Evolutionary conservation across 805 yeast species (phyloP), one percentile per base, ranked within the genome.

Genomic region (Wickerhamomyces xylosicus): DNA sequence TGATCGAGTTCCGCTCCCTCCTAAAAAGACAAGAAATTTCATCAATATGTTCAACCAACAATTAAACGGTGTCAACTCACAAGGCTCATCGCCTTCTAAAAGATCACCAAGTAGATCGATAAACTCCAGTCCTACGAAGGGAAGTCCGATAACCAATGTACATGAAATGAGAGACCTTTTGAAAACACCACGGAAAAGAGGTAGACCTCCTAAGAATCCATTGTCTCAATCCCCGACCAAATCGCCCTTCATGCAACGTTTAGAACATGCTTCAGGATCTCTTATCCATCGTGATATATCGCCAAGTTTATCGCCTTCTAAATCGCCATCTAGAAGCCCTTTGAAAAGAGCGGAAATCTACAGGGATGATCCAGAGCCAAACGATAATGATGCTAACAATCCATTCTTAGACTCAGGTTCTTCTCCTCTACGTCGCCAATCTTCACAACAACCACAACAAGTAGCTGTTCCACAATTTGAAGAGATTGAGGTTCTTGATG

Each of bases 1-100:
- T 29, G 68, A 66, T 35, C 68, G 66, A 44, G 69, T 82, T 2
- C 90, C 92, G 0, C 56, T 79, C 3, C 83, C 78, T 13, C 63
- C 64, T 1, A 55, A 58, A 37, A 52, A 62, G 13, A 59, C 72
- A 1, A 51, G 58, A 3, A 61, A 66, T 28, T 50, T 74, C 5
- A 33, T 50, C 1, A 19, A 31, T 10, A 31, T 37, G 18, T 46
- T 46, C 36, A 38, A 40, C 3, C 17, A 19, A 19, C 36, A 33
- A 20, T 36, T 41, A 16, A 14, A 45, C 48, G 31, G 34, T 14
- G 38, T 48, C 21, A 45, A 56, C 36, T 15, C 56, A 37, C 48
- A 50, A 35, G 41, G 15, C 10, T 16, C 20, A 15, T 34, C 34
- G 29, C 34, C 35, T 14, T 11, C 19, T 11, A 31, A 35, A 22